Percentiles rank a stretch among this genome's conserved stretches.
Conservation (phyloP, 2,329 filamentous ascomycete species). For the Penicillium griseofulvum region DNA sequence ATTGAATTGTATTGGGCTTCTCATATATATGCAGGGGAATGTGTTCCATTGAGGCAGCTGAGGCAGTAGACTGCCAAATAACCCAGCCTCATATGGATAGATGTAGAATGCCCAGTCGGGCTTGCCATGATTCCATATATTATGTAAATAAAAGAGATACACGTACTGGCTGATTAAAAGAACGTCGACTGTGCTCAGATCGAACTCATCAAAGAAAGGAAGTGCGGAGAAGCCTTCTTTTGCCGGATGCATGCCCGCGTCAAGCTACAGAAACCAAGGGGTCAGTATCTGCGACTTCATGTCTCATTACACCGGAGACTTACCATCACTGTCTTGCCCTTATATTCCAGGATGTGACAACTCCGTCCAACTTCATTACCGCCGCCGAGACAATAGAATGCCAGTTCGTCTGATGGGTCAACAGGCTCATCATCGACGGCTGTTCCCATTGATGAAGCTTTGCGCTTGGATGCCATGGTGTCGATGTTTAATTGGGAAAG, state of each 20-base stretch:
- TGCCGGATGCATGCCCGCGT: conserved; percentile 94
- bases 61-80: conserved; percentile 5
- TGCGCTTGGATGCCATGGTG: conserved; percentile 88
- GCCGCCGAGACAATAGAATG: conserved; percentile 89
- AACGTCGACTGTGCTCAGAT: conserved; percentile 94
- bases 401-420: conserved; percentile 88
- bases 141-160: conserved; percentile 13
- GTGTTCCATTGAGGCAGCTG: neutral
- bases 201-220: conserved; percentile 98
- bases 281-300: conserved; percentile 8
- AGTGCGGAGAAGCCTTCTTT: conserved; percentile 92
- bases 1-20: conserved; percentile 34
- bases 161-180: conserved; percentile 98
- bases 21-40: conserved; percentile 34
- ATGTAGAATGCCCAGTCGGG: neutral
- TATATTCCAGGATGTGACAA: conserved; percentile 98
- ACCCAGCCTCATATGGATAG: neutral
- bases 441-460: conserved; percentile 71
- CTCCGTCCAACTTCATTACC: conserved; percentile 97
- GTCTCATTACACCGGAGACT: conserved; percentile 26
- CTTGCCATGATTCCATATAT: neutral
- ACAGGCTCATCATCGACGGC: conserved; percentile 73
- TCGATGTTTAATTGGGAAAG: neutral
- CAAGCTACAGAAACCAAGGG: conserved; percentile 62
- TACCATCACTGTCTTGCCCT: conserved; percentile 99